Evolutionary conservation across 2,329 filamentous ascomycete genomes (phyloP).

Genomic region (Xylaria multiplex): DNA sequence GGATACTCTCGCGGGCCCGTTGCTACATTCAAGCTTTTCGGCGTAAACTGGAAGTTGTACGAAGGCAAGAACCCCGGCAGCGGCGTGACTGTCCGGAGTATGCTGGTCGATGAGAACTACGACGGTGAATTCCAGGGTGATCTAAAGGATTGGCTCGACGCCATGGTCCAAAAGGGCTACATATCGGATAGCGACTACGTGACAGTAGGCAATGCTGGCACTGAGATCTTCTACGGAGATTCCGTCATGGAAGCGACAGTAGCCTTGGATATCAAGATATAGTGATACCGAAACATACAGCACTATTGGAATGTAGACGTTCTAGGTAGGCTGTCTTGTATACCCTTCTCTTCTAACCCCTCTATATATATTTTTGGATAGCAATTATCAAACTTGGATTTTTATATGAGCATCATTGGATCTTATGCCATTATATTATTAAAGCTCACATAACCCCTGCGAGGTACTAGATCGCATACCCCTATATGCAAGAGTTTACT

Average conservation of each 20-base stretch:
- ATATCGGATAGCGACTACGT: conserved; percentile 36
- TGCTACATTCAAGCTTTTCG: conserved; percentile 39
- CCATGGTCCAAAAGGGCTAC: conserved; percentile 38
- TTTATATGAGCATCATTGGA: not conserved
- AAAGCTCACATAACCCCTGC: not conserved
- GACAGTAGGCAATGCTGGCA: conserved; percentile 41
- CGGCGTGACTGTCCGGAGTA: conserved; percentile 40
- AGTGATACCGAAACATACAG: not conserved
- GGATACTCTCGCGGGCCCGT: conserved; percentile 38
- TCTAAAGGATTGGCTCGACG: conserved; percentile 40
- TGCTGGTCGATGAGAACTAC: conserved; percentile 37
- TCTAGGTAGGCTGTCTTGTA: conserved; percentile 14
- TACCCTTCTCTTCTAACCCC: conserved; percentile 14
- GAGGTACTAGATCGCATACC: no score
- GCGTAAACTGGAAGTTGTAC: conserved; percentile 40
- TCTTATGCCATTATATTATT: no score
- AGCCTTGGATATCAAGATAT: conserved; percentile 34
- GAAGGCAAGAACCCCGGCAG: conserved; percentile 40
- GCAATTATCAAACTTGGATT: conserved; percentile 1
- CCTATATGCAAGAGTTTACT: no score
- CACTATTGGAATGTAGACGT: conserved; percentile 1
- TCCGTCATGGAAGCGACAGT: conserved; percentile 29
- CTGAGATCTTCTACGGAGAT: conserved; percentile 42
- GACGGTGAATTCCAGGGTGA: conserved; percentile 40
- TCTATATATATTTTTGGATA: conserved; percentile 5